phyloP scores from a whole-genome alignment of 1,139 yeast species.

The Cylindricascospora bacillispora region DNA sequence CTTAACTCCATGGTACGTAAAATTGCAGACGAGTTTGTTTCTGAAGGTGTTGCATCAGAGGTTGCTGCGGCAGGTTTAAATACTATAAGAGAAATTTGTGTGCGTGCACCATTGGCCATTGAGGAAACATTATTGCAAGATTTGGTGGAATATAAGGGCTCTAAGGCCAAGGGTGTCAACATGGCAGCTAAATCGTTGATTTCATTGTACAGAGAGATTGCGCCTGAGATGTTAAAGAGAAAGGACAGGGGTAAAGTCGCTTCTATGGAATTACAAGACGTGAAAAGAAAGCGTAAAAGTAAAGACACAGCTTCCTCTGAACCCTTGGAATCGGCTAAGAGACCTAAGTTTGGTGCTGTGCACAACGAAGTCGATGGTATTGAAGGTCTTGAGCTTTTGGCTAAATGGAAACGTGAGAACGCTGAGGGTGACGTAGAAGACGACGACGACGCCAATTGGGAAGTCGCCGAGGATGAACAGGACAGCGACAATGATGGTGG shows the following conservation, averaged over 20 bases:
- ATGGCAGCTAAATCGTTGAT: conserved; percentile 92
- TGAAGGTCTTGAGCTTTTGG: conserved; percentile 83
- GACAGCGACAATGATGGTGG: conserved; percentile 35
- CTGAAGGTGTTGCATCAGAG: conserved; percentile 96
- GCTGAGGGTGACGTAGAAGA: conserved; percentile 47
- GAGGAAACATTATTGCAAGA: conserved; percentile 80
- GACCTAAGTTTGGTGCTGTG: conserved; percentile 67
- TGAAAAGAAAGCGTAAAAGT: conserved; percentile 25
- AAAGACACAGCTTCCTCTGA: too few relatives aligned
- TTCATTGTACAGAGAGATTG: conserved; percentile 77
- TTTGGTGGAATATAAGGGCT: conserved; percentile 78
- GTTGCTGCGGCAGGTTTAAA: conserved; percentile 97
- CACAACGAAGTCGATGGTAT: conserved; percentile 48
- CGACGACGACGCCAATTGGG: conserved; percentile 48
- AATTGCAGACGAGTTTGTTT: conserved; percentile 92
- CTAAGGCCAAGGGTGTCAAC: conserved; percentile 85
- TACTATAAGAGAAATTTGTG: conserved; percentile 80
- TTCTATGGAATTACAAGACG: conserved; percentile 60
- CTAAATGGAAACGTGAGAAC: conserved; percentile 52
- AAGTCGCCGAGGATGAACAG: conserved; percentile 37
- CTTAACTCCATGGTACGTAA: conserved; percentile 70
- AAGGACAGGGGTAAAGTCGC: conserved; percentile 92
- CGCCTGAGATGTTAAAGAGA: conserved; percentile 84
- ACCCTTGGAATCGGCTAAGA: too few relatives aligned
- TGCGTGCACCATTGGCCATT: conserved; percentile 90